Evolutionary conservation across 164 flowering plant genomes (phyloP).

Genomic region (Platanus orientalis): DNA sequence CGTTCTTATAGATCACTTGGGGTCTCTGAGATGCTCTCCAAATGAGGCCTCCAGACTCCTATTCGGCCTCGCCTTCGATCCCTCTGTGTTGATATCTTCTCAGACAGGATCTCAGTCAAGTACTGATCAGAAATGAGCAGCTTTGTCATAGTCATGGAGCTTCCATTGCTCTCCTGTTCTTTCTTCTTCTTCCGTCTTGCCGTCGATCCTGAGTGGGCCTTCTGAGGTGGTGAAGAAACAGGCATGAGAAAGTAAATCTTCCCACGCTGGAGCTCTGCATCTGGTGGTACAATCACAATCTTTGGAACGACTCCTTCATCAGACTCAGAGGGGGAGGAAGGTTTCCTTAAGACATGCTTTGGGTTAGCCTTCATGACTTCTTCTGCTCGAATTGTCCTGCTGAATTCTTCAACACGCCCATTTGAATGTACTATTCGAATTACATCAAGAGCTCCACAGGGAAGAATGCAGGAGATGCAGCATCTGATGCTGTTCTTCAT

Average conservation of each 20-base stretch:
- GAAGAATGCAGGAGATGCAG: slow-evolving; percentile 91
- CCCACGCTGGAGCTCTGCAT: slow-evolving; percentile 79
- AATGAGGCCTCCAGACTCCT: slow-evolving; percentile 84
- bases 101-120: slow-evolving; percentile 72
- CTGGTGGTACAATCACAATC: slow-evolving; percentile 71
- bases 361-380: slow-evolving; percentile 83
- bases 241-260: slow-evolving; percentile 95
- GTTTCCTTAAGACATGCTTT: slow-evolving; percentile 74
- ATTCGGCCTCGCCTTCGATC: slow-evolving; percentile 76
- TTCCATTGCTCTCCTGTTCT: background rate
- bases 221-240: slow-evolving; percentile 24
- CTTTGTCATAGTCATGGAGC: slow-evolving; percentile 16
- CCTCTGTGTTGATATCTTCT: slow-evolving; percentile 55
- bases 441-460: slow-evolving; percentile 89
- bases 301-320: slow-evolving; percentile 40
- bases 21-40: slow-evolving; percentile 80
- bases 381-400: slow-evolving; percentile 51
- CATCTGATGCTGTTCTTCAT: slow-evolving; percentile 77
- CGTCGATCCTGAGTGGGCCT: slow-evolving; percentile 23
- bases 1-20: slow-evolving; percentile 24
- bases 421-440: slow-evolving; percentile 71
- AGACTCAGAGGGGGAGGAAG: slow-evolving; percentile 32
- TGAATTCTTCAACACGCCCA: slow-evolving; percentile 80
- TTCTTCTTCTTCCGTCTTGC: slow-evolving; percentile 29
- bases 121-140: slow-evolving; percentile 61